These are phyloP conservation scores for Aspergillus incahuasiensis DNA, from an alignment of 495 filamentous ascomycete genomes.

Conservation along the genomic window DNA sequence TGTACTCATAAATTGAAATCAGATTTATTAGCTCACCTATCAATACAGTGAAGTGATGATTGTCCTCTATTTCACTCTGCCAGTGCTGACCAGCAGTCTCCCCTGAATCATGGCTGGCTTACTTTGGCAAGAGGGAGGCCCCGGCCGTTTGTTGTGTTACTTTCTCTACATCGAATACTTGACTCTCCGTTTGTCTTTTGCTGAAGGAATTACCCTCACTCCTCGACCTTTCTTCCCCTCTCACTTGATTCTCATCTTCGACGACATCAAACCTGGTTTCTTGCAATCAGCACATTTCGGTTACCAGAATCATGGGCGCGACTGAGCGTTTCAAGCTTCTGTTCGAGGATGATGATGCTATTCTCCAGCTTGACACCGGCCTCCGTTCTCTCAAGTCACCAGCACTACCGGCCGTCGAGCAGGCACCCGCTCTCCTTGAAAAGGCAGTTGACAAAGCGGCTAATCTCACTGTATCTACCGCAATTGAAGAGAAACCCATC, in stretches of 20 bases:
- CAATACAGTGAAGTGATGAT: too few relatives aligned
- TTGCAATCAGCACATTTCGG: background rate
- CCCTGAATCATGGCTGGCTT: too few relatives aligned
- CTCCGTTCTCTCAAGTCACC: slow-evolving; percentile 1
- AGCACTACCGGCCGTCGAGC: background rate
- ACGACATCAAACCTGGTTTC: background rate
- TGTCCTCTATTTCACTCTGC: too few relatives aligned
- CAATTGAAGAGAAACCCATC: background rate
- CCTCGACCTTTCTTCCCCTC: background rate
- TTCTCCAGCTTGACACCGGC: slow-evolving; percentile 21
- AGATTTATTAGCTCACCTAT: too few relatives aligned
- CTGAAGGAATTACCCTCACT: background rate
- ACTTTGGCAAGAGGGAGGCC: background rate
- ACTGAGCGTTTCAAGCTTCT: slow-evolving; percentile 25
- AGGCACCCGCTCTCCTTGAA: background rate
- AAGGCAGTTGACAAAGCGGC: background rate
- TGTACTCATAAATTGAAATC: too few relatives aligned
- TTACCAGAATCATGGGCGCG: slow-evolving; percentile 18
- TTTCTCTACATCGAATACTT: background rate
- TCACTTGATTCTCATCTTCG: background rate
- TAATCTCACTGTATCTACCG: background rate
- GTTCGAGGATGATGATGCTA: slow-evolving; percentile 18
- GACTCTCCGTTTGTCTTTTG: background rate
- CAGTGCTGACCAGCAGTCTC: too few relatives aligned
- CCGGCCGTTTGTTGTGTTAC: background rate